phyloP scores from a whole-genome alignment of 2,329 filamentous ascomycete genomes.

The Phoma sp. region DNA sequence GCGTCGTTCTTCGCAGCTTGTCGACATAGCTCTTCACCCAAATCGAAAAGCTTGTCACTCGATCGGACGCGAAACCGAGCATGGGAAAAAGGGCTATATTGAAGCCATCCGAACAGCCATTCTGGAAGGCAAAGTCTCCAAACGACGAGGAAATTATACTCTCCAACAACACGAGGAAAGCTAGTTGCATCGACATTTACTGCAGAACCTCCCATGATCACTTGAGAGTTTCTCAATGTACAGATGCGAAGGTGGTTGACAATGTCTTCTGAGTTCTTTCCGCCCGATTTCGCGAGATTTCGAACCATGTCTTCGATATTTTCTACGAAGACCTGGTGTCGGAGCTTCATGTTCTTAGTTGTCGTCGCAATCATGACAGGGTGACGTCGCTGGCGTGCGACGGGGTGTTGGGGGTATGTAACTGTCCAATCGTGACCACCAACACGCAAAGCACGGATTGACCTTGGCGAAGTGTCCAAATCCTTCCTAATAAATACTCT shows the following conservation, averaged over 20 bases:
- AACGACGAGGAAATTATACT: conserved; percentile 32
- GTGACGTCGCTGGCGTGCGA: conserved; percentile 24
- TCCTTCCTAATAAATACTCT: conserved; percentile 27
- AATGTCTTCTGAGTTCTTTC: conserved; percentile 26
- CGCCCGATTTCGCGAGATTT: conserved; percentile 19
- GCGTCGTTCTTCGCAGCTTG: conserved; percentile 16
- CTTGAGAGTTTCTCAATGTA: conserved; percentile 28
- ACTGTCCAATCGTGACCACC: conserved; percentile 32
- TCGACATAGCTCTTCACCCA: conserved; percentile 22
- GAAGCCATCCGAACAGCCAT: conserved; percentile 29
- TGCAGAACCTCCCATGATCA: conserved; percentile 28
- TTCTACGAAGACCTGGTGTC: conserved; percentile 21
- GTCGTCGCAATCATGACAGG: conserved; percentile 32
- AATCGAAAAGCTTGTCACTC: conserved; percentile 28
- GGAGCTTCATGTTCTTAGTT: conserved; percentile 27
- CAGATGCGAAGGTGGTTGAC: conserved; percentile 30
- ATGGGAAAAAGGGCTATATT: conserved; percentile 24
- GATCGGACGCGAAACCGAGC: conserved; percentile 27
- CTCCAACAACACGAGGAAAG: conserved; percentile 28
- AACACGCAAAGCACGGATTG: conserved; percentile 28
- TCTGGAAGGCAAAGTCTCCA: conserved; percentile 30
- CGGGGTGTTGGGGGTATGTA: conserved; percentile 29
- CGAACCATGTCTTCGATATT: conserved; percentile 28
- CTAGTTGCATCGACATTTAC: conserved; percentile 22
- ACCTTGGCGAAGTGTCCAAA: conserved; percentile 27